A percentile compares a stretch with the other conserved stretches of the same genome.
Evolutionary conservation across 768 basidiomycete genomes (phyloP).

Genomic region (Tylopilus felleus): DNA sequence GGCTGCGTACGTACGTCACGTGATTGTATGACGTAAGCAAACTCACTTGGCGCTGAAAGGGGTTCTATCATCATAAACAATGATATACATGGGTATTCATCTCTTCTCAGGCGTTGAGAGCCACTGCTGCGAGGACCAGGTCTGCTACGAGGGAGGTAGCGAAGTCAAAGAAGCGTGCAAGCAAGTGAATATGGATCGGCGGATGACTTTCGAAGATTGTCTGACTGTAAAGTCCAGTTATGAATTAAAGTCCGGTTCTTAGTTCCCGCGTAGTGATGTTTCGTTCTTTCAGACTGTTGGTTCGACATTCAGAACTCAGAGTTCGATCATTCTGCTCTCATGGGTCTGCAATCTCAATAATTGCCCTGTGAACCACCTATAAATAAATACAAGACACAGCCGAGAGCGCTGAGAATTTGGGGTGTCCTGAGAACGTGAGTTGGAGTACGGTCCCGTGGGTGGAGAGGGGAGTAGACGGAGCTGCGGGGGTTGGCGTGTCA

Average conservation of each 20-base stretch:
- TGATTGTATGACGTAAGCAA: conserved; percentile 27
- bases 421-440: not conserved
- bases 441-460: too few species aligned
- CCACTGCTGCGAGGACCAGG: conserved; percentile 1
- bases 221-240: too few species aligned
- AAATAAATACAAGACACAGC: not conserved
- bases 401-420: not conserved
- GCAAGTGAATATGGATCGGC: not conserved
- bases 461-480: too few species aligned
- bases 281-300: not conserved
- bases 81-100: not conserved
- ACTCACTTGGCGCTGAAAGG: conserved; percentile 12
- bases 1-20: conserved; percentile 29
- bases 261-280: not conserved
- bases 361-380: not conserved
- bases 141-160: not conserved
- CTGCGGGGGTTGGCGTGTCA: not conserved
- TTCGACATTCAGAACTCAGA: conserved; percentile 1
- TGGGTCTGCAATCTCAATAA: not conserved
- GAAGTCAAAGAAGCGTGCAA: not conserved
- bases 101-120: conserved; percentile 3
- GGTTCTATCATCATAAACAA: not conserved
- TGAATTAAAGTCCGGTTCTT: too few species aligned
- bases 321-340: not conserved
- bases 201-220: too few species aligned